Percentiles rank a stretch among this genome's conserved stretches.
These are phyloP conservation scores for Trichophyton rubrum DNA, from an alignment of 2,329 filamentous ascomycete genomes.

Conservation along the genomic window DNA sequence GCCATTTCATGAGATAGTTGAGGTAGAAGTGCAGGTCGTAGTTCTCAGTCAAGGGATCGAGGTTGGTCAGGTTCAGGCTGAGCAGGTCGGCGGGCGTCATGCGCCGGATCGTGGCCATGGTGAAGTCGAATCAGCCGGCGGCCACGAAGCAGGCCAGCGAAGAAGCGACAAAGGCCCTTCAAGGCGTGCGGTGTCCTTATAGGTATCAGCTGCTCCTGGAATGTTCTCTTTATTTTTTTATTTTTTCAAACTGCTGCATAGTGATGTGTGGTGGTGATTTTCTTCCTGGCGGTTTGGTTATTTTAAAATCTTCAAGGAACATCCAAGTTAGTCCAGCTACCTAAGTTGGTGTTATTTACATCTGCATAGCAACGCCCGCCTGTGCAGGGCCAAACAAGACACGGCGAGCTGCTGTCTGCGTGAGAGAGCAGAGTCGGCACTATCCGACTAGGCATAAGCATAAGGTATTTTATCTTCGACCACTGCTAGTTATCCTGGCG, in stretches of 20 bases:
- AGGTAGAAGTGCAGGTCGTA: conserved; percentile 94
- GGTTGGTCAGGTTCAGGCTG: conserved; percentile 84
- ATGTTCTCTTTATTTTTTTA: no score
- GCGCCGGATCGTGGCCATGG: conserved; percentile 72
- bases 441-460: background rate
- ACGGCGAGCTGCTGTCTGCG: background rate
- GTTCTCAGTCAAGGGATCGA: conserved; percentile 94
- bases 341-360: background rate
- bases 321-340: no score
- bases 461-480: background rate
- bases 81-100: conserved; percentile 78
- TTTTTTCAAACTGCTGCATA: no score
- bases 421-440: background rate
- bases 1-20: conserved; percentile 92
- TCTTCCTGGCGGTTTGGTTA: no score
- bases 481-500: background rate
- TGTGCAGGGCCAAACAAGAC: background rate
- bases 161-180: background rate
- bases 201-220: background rate
- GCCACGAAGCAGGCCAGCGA: background rate
- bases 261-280: no score
- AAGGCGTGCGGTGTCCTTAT: background rate
- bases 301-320: background rate
- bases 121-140: background rate
- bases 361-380: background rate